A percentile compares a stretch with the other conserved stretches of the same genome.
phyloP scores from a whole-genome alignment of 1,284 basidiomycete genomes.

The Pascua sp. region DNA sequence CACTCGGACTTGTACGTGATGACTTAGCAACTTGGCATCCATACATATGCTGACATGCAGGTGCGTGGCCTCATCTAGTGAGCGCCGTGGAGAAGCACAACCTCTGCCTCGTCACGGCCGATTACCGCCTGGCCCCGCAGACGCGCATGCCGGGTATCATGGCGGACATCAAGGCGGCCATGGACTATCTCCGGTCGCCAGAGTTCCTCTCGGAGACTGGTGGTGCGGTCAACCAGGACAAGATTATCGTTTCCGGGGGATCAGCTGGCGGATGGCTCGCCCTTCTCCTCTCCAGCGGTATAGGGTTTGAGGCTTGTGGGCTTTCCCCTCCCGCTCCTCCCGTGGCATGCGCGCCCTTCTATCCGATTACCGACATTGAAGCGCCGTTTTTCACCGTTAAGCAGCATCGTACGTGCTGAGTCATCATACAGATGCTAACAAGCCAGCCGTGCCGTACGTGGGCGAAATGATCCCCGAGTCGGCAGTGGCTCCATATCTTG shows the following conservation, averaged over 20 bases:
- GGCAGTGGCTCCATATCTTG: too few species aligned
- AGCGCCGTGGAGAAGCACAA: slow-evolving; percentile 11
- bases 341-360: slow-evolving; percentile 39
- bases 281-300: slow-evolving; percentile 9
- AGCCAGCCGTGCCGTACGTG: too few species aligned
- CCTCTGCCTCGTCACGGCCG: slow-evolving; percentile 15
- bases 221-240: slow-evolving; percentile 3
- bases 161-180: slow-evolving; percentile 6
- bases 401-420: slow-evolving; percentile 8
- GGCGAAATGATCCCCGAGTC: too few species aligned
- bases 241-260: slow-evolving; percentile 41
- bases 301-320: slow-evolving; percentile 8
- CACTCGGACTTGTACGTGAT: background rate
- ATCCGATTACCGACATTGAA: slow-evolving; percentile 46
- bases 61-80: slow-evolving; percentile 4
- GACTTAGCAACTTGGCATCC: too few species aligned
- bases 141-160: slow-evolving; percentile 15
- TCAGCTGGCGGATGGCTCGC: slow-evolving; percentile 46
- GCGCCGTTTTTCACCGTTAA: slow-evolving; percentile 7
- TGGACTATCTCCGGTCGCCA: background rate
- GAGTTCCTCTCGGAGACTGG: slow-evolving; percentile 3
- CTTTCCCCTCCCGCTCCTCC: slow-evolving; percentile 8
- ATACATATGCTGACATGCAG: background rate
- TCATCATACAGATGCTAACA: background rate
- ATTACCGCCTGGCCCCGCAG: slow-evolving; percentile 14